These are phyloP conservation scores for Lachnellula cervina DNA, from an alignment of 2,329 filamentous ascomycete genomes.

Conservation along the genomic window DNA sequence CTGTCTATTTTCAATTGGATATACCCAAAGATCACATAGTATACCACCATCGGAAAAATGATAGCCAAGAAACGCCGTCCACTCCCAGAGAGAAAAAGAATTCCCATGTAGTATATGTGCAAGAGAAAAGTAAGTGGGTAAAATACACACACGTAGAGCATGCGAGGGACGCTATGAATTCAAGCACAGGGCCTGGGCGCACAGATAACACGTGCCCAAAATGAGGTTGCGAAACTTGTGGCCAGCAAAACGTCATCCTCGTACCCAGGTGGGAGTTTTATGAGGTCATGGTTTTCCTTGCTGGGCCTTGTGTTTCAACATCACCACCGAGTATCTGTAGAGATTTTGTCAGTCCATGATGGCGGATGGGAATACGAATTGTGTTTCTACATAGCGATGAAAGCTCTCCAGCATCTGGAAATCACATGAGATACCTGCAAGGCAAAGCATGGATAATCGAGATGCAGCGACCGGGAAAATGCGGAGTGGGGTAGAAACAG, in stretches of 20 bases:
- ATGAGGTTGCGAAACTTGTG: not conserved
- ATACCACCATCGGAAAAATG: not conserved
- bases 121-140: too few relatives aligned
- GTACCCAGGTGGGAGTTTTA: not conserved
- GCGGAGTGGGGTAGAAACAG: not conserved
- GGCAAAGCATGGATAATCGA: not conserved
- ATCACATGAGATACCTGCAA: not conserved
- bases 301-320: conserved; percentile 39
- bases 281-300: conserved; percentile 13
- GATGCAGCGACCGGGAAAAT: not conserved
- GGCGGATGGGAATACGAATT: not conserved
- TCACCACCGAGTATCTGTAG: conserved; percentile 43
- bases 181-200: too few relatives aligned
- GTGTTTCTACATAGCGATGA: not conserved
- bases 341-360: not conserved
- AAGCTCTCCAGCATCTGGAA: not conserved
- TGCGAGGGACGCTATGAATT: too few relatives aligned
- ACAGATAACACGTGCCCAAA: not conserved
- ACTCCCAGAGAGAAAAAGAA: too few relatives aligned
- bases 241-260: not conserved
- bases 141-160: too few relatives aligned
- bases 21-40: not conserved
- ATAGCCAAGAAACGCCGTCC: too few relatives aligned
- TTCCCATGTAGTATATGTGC: too few relatives aligned
- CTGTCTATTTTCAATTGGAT: not conserved